Percentiles rank a stretch among this genome's conserved stretches.
Conservation (phyloP, 2,329 filamentous ascomycete genomes). For the Alternaria sp. region DNA sequence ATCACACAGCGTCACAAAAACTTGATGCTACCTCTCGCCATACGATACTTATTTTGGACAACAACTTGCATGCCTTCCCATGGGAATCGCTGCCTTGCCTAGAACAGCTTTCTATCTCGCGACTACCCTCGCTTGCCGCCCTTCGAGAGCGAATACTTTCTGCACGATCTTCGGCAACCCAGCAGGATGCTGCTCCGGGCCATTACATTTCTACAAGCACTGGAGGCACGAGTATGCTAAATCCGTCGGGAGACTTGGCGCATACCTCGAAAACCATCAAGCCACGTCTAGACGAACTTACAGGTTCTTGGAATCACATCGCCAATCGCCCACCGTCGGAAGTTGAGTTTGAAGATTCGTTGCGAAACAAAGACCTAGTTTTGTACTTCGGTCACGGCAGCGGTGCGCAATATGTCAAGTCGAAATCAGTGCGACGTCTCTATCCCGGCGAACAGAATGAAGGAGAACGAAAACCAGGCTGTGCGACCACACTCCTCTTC, state of each 20-base stretch:
- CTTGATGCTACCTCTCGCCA: slow-evolving; percentile 62
- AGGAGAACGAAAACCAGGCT: slow-evolving; percentile 51
- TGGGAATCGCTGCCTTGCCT: slow-evolving; percentile 96
- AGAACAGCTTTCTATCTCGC: slow-evolving; percentile 78
- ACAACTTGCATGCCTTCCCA: slow-evolving; percentile 86
- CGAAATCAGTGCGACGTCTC: slow-evolving; percentile 80
- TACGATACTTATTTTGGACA: slow-evolving; percentile 90
- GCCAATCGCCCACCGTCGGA: slow-evolving; percentile 76
- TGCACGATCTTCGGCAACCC: slow-evolving; percentile 49
- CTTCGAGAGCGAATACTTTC: slow-evolving; percentile 77
- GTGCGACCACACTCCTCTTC: slow-evolving; percentile 88
- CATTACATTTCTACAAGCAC: slow-evolving; percentile 61
- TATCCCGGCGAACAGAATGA: slow-evolving; percentile 56
- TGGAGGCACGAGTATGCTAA: slow-evolving; percentile 80
- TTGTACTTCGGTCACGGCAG: slow-evolving; percentile 97
- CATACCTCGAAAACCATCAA: slow-evolving; percentile 81
- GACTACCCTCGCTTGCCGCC: slow-evolving; percentile 85
- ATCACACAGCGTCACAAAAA: slow-evolving; percentile 65
- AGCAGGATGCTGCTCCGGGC: slow-evolving; percentile 31
- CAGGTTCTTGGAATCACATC: slow-evolving; percentile 70
- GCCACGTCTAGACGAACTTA: slow-evolving; percentile 64
- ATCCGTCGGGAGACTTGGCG: slow-evolving; percentile 83
- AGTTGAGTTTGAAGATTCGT: slow-evolving; percentile 73
- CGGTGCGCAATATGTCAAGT: slow-evolving; percentile 91
- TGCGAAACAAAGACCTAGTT: slow-evolving; percentile 74